Percentiles rank a stretch among this genome's conserved stretches.
These are phyloP conservation scores for Detonula confervacea DNA, from an alignment of 352 stramenopile genomes.

Conservation along the genomic window DNA sequence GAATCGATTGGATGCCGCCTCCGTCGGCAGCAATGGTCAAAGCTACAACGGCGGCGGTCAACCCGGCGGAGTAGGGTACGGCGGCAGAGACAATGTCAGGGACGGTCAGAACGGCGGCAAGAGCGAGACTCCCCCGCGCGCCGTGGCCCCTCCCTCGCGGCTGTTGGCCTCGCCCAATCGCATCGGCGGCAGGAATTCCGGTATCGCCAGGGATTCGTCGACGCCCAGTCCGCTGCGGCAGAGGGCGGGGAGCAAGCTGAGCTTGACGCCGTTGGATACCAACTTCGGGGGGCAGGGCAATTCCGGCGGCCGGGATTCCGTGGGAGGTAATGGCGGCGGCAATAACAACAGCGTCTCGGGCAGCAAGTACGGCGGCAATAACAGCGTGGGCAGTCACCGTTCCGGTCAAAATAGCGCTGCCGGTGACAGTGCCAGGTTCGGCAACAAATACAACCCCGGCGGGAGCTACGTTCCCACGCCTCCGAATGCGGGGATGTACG, in stretches of 20 bases:
- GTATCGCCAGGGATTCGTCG: too few relatives aligned
- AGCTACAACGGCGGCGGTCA: too few relatives aligned
- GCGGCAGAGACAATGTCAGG: too few relatives aligned
- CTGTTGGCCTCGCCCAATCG: background rate
- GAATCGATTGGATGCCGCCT: too few relatives aligned
- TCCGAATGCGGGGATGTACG: background rate
- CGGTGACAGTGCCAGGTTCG: background rate
- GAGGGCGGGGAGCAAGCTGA: slow-evolving; percentile 16
- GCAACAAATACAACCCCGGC: background rate
- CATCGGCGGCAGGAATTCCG: background rate
- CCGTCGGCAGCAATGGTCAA: too few relatives aligned
- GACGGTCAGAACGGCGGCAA: too few relatives aligned
- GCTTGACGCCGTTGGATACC: slow-evolving; percentile 25
- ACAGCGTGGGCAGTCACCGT: background rate
- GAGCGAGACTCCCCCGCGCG: background rate
- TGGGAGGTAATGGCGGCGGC: too few relatives aligned
- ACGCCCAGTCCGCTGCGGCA: slow-evolving; percentile 12
- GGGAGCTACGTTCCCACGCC: too few relatives aligned
- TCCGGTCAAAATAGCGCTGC: background rate
- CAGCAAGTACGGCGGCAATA: too few relatives aligned
- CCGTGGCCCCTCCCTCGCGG: background rate
- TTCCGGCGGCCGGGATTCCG: too few relatives aligned
- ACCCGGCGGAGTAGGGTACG: too few relatives aligned
- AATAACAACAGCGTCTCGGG: background rate
- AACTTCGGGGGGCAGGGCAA: slow-evolving; percentile 2